Conservation (phyloP, 176 grass and related monocot genomes). For the Carex myosuroides region DNA sequence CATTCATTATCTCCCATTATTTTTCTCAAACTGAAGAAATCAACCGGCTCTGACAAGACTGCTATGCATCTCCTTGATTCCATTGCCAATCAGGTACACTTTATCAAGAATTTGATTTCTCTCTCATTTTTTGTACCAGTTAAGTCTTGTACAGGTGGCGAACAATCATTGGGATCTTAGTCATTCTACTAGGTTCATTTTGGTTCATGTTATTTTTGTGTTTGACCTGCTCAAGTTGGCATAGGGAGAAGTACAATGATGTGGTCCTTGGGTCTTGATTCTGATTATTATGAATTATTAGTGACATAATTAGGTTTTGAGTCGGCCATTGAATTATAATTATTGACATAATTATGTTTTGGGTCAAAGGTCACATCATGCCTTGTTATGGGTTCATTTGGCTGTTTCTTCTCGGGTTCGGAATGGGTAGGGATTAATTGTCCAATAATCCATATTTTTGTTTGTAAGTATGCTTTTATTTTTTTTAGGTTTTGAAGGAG, state of each 20-base stretch:
- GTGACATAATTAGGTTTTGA: neutral
- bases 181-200: neutral
- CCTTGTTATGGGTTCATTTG: neutral
- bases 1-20: conserved; percentile 61
- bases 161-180: neutral
- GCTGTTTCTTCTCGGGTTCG: neutral
- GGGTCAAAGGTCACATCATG: neutral
- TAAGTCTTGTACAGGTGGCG: neutral
- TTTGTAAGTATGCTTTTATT: neutral
- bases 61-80: conserved; percentile 61
- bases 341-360: neutral
- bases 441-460: neutral
- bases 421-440: neutral
- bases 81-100: conserved; percentile 58
- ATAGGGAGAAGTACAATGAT: neutral
- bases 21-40: conserved; percentile 82
- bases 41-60: conserved; percentile 30
- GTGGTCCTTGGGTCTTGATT: neutral
- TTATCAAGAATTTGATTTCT: neutral
- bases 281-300: neutral
- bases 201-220: neutral
- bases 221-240: neutral
- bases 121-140: neutral
- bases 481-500: conserved; percentile 56
- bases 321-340: neutral